Evolutionary conservation across 768 basidiomycete species (phyloP).

Genomic region (Trametes cingulata): DNA sequence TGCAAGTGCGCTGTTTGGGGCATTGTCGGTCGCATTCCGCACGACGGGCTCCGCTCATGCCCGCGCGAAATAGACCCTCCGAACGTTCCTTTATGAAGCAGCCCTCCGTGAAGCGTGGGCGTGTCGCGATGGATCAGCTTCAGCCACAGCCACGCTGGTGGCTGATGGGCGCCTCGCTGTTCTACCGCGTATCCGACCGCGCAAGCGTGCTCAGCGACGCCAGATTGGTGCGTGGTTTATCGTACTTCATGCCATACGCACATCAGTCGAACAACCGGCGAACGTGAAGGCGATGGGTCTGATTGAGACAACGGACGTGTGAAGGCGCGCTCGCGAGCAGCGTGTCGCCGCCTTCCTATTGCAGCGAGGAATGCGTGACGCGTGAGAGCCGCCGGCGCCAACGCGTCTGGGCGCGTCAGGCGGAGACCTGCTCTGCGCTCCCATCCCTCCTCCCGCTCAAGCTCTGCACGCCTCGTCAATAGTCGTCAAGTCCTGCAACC

Average conservation of each 20-base stretch:
- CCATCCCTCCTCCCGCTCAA: constrained; percentile 9
- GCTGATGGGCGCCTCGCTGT: not conserved
- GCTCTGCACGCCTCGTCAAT: not conserved
- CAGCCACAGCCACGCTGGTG: constrained; percentile 6
- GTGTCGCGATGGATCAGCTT: not conserved
- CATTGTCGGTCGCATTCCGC: not conserved
- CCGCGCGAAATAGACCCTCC: not conserved
- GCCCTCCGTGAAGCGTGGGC: not conserved
- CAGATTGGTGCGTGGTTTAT: no score
- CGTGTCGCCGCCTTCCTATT: not conserved
- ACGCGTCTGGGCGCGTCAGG: constrained; percentile 16
- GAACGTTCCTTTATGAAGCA: not conserved
- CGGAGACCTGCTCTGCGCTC: constrained; percentile 12
- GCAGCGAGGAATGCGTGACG: constrained; percentile 12
- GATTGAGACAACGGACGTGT: not conserved
- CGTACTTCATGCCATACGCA: no score
- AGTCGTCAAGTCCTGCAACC: not conserved
- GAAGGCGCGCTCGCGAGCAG: not conserved
- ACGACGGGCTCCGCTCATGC: not conserved
- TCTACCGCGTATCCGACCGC: no score
- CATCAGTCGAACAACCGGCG: no score
- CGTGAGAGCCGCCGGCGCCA: constrained; percentile 15
- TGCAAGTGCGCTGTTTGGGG: not conserved
- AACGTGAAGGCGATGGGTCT: not conserved
- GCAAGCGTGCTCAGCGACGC: no score